Base-by-base conservation (phyloP, 164 flowering plant species). In the Magnolia sinica region DNA sequence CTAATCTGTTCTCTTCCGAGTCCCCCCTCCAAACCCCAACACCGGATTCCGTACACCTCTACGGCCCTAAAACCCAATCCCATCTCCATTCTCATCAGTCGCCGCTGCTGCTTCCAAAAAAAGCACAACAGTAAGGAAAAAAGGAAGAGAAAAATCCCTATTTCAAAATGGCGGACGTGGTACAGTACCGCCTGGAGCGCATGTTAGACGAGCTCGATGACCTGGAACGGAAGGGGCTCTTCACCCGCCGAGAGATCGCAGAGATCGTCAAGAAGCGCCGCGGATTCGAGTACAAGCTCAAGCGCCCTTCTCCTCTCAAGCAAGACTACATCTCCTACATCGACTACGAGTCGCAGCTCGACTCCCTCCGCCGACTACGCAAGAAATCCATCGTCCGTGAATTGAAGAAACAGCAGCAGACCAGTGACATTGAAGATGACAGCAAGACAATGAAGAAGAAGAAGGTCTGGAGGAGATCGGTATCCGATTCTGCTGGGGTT, bases 131-230 rank as follows among this genome's bases (percentile, higher is more conserved):
- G 14, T 0, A 0, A 9, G 59, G 59, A 27, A 52, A 14, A 52
- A 52, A 52, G 59, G 59, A 52, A 52, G 13, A 52, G 59, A 9
- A 14, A 52, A 52, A 52, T 9, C 59, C 59, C 59, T 8, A 52
- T 52, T 52, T 52, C 14, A 37, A 79, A 68, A 95, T 95, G 97
- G 97, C 96, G 84, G 98, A 95, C 91, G 93, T 87, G 16, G 97
- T 93, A 14, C 99, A 92, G 80, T 88, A 78, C 87, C 83, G 87
- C 72, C 85, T 92, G 5, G 98, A 93, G 91, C 89, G 90, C 67
- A 93, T 90, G 95, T 79, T 86, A 74, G 75, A 85, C 50, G 97
- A 95, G 86, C 87, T 93, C 61, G 96, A 93, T 49, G 97, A 91
- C 90, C 82, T 95, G 13, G 94, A 92, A 77, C 78, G 77, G 9